Percentiles rank a stretch among this genome's conserved stretches.
These are phyloP conservation scores for Samsoniella hepiali DNA, from an alignment of 2,329 filamentous ascomycete genomes.

Conservation along the genomic window DNA sequence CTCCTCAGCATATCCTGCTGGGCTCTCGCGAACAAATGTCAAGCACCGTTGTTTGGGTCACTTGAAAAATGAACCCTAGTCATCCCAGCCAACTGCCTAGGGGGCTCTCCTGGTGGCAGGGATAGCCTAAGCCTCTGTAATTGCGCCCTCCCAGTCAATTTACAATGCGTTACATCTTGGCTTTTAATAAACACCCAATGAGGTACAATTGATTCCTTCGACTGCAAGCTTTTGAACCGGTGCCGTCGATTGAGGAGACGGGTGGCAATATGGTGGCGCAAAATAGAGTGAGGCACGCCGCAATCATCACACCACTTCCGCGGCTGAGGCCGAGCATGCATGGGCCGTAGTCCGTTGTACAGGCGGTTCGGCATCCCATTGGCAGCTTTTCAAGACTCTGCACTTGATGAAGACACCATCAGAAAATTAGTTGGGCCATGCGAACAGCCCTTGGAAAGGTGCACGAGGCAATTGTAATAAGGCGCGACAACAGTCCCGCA, in stretches of 20 bases:
- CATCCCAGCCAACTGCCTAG: too few relatives aligned
- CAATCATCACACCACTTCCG: constrained; percentile 8
- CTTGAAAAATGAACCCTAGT: not conserved
- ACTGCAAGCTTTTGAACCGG: not conserved
- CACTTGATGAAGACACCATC: not conserved
- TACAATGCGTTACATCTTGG: not conserved
- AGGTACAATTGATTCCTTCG: not conserved
- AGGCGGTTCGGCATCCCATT: not conserved
- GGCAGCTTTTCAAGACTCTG: not conserved
- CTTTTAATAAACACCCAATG: not conserved
- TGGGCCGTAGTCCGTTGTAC: not conserved
- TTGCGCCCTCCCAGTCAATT: not conserved
- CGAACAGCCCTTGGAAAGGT: not conserved
- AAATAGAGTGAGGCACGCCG: not conserved
- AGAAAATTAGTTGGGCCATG: not conserved
- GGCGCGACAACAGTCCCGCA: too few relatives aligned
- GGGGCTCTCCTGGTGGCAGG: not conserved
- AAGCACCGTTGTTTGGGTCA: not conserved
- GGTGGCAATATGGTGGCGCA: too few relatives aligned
- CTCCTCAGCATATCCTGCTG: too few relatives aligned
- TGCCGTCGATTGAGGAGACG: not conserved
- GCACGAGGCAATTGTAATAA: too few relatives aligned
- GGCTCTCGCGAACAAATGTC: not conserved
- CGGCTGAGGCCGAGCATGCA: not conserved
- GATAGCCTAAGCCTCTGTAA: not conserved